Base-by-base conservation (phyloP, 108 stramenopile genomes). In the Nitzschia palea region DNA sequence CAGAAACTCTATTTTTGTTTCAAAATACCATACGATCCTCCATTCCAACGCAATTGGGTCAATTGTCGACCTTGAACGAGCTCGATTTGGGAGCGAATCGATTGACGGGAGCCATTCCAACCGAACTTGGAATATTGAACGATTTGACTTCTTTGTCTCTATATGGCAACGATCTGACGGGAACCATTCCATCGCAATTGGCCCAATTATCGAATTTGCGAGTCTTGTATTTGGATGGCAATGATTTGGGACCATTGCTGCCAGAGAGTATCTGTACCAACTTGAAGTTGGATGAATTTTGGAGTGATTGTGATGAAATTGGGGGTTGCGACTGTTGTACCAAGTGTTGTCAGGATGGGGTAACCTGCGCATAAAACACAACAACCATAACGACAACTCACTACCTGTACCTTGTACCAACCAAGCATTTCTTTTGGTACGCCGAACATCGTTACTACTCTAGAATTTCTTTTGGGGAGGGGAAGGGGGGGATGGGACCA, bases 121-220 rank as follows among this genome's bases (percentile, higher is more conserved):
- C 65, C 3, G 51, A 65, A 26, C n/a, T 65, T 10, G 65, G 65
- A 22, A 8, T 1, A 27, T 37, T 65, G 52, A n/a, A 32, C 5
- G 25, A 10, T 25, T 37, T 65, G 48, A 35, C 22, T 12, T 37
- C 51, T 2, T 20, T 65, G 1, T 37, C 35, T 1, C 30, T 65
- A 17, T 53, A 65, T 37, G 35, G 35, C 20, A 65, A 65, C 36
- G 9, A 37, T 14, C 22, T 65, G 20, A 37, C 48, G 0, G 65
- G 65, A 12, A 79, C 62, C 9, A 67, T 93, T 40, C 91, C 91
- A 6, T 32, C 65, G 2, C 51, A 73, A 35, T 28, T 89, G 31
- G 79, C 80, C 14, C 9, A 58, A 0, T 55, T 89, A 15, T 26
- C 47, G 1, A 28, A 31, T 15, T 62, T 88, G 26, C 54, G 27